Evolutionary conservation across 768 basidiomycete genomes (phyloP), one percentile per base, ranked within the genome.

Genomic region (Amanita pseudoporphyria): DNA sequence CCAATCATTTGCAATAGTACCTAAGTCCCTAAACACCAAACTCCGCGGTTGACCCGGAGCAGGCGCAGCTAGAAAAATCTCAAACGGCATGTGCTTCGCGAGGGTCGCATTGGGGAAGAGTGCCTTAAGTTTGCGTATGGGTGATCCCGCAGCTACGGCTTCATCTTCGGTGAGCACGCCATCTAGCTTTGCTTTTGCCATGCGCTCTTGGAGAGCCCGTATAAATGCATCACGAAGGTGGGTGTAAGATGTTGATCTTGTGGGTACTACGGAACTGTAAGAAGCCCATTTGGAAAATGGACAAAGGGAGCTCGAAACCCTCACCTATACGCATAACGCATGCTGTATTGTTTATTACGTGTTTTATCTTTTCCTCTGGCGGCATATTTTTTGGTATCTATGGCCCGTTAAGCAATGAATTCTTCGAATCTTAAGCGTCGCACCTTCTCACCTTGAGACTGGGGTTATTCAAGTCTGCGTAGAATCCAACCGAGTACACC

Each of bases 401-500:
- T 35, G 37, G 21, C 31, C 46, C 44, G 19, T 35, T n/a, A n/a
- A n/a, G n/a, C n/a, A n/a, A n/a, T n/a, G 3, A 32, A 31, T 6
- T 22, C 24, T 36, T 32, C 28, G 42, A 16, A 14, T 21, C 43
- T 16, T 14, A 43, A 3, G 32, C 30, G 18, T 13, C 14, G 32
- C 16, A 1, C 6, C 18, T 9, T 58, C 68, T 45, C 45, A 84
- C 84, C 47, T 74, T 72, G 51, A 87, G 70, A 36, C 71, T 73
- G 1, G 82, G 77, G 53, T 81, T 77, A n/a, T 69, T 58, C 38
- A 91, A 66, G 61, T 95, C 90, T 5, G 88, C 85, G 63, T 95
- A 96, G 66, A 96, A 91, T 2, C 78, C 93, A 30, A 90, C 80
- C 9, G 85, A 86, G 65, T 96, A 96, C 13, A 95, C 92, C 60